phyloP scores from a whole-genome alignment of 78 protist species.

The Dictyostelium firmibasis region DNA sequence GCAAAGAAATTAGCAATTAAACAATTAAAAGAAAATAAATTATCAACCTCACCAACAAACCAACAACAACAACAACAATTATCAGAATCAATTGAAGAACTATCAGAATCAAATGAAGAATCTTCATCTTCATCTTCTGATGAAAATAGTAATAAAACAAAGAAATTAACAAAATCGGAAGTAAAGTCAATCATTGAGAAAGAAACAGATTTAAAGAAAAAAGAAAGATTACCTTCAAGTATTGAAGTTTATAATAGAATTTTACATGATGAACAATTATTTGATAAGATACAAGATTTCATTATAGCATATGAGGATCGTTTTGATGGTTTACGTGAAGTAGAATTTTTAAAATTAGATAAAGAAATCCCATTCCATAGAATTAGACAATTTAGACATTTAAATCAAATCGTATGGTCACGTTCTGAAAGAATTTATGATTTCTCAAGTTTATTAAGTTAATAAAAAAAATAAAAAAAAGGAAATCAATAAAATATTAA shows the following conservation, averaged over 20 bases:
- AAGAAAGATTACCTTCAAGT: conserved; percentile 42
- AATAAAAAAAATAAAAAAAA: no score
- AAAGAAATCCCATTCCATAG: conserved; percentile 48
- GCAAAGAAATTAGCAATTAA: neutral
- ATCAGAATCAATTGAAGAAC: neutral
- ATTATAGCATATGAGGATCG: conserved; percentile 26
- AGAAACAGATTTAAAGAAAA: neutral
- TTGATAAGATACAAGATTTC: conserved; percentile 10
- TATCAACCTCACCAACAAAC: neutral
- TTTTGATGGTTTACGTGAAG: conserved; percentile 11
- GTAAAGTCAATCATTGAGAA: neutral
- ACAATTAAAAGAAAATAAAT: neutral
- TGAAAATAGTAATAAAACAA: neutral
- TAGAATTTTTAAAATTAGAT: neutral
- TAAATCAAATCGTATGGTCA: neutral
- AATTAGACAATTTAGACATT: neutral
- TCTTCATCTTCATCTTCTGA: neutral
- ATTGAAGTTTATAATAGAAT: conserved; percentile 65
- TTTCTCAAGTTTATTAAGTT: neutral
- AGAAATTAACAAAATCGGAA: neutral
- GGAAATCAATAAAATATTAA: no score
- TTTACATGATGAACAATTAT: neutral
- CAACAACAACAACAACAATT: neutral
- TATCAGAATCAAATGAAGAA: neutral
- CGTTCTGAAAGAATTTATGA: neutral